Percentiles rank a stretch among this genome's conserved stretches.
phyloP scores from a whole-genome alignment of 2,329 filamentous ascomycete species.

The Alternaria sp. region DNA sequence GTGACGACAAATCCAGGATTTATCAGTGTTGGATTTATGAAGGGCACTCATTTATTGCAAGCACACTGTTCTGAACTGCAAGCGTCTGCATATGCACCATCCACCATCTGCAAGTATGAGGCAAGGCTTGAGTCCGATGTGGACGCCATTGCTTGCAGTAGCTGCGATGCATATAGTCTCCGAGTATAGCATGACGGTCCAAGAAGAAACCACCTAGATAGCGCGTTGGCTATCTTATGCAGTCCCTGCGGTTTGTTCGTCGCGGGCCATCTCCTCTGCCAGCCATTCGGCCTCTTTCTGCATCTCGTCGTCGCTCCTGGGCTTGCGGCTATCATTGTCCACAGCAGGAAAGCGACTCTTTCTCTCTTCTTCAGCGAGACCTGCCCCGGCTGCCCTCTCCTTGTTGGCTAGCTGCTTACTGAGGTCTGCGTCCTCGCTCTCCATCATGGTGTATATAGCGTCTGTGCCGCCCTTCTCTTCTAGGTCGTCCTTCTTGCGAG shows the following conservation, averaged over 20 bases:
- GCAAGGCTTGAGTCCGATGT: neutral
- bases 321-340: conserved; percentile 68
- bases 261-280: conserved; percentile 60
- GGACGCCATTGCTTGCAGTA: neutral
- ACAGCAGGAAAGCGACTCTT: conserved; percentile 70
- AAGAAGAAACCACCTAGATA: neutral
- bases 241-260: conserved; percentile 26
- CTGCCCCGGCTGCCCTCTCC: conserved; percentile 50
- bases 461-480: conserved; percentile 67
- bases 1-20: neutral
- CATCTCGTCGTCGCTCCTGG: conserved; percentile 79
- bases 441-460: conserved; percentile 81
- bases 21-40: neutral
- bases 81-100: neutral
- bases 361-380: conserved; percentile 34
- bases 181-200: neutral
- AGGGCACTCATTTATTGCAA: neutral
- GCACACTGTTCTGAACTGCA: neutral
- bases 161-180: neutral
- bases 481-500: conserved; percentile 66
- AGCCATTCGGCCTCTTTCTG: conserved; percentile 74
- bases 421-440: conserved; percentile 84
- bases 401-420: conserved; percentile 71
- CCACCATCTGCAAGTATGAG: neutral
- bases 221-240: neutral